phyloP scores from a whole-genome alignment of 2,329 filamentous ascomycete genomes.

The Alternaria solani region DNA sequence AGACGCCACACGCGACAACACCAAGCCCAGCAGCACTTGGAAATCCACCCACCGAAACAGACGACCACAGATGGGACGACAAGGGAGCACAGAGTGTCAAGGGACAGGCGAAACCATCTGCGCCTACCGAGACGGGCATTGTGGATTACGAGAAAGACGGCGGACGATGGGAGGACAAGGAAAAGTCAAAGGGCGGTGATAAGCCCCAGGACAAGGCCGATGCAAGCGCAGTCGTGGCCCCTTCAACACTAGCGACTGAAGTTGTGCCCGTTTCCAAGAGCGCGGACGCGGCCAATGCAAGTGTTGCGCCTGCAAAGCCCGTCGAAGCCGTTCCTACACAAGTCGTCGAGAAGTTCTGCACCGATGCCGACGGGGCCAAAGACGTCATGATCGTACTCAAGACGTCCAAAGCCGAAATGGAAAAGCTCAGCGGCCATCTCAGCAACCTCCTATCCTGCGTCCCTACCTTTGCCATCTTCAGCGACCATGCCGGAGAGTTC shows the following conservation, averaged over 20 bases:
- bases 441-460: slow-evolving; percentile 64
- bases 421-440: slow-evolving; percentile 65
- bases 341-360: slow-evolving; percentile 28
- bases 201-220: neutral
- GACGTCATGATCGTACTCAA: slow-evolving; percentile 66
- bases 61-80: slow-evolving; percentile 27
- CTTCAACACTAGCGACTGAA: slow-evolving; percentile 20
- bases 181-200: slow-evolving; percentile 11
- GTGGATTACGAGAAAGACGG: slow-evolving; percentile 30
- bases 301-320: slow-evolving; percentile 2
- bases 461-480: slow-evolving; percentile 65
- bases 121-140: slow-evolving; percentile 15
- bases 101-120: slow-evolving; percentile 2
- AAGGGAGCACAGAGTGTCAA: slow-evolving; percentile 7
- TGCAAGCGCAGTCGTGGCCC: slow-evolving; percentile 5
- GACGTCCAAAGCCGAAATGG: slow-evolving; percentile 66
- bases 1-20: slow-evolving; percentile 19
- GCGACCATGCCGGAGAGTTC: slow-evolving; percentile 63
- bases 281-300: slow-evolving; percentile 4
- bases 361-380: slow-evolving; percentile 47
- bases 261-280: slow-evolving; percentile 5
- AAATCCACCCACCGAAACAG: slow-evolving; percentile 16
- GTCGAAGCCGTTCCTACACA: slow-evolving; percentile 6
- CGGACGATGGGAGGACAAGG: slow-evolving; percentile 29
- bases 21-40: slow-evolving; percentile 7